phyloP scores from a whole-genome alignment of 306 rosid genomes.

The Castanospermum australe region DNA sequence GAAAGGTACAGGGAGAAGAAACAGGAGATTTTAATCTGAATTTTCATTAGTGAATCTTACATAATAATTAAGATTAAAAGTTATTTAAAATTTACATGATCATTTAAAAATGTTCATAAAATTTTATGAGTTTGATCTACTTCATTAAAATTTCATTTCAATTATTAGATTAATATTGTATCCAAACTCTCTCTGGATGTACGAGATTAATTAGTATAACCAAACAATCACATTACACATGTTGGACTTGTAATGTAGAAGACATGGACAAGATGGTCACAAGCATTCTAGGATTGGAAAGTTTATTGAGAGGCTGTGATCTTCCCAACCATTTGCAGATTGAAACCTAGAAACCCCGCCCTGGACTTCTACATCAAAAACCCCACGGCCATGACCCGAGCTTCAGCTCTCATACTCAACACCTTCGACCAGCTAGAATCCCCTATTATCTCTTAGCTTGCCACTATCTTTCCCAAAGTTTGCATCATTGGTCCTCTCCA shows the following conservation, averaged over 20 bases:
- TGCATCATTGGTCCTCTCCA: constrained; percentile 25
- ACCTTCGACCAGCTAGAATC: constrained; percentile 27
- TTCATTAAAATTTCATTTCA: no score
- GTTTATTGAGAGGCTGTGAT: constrained; percentile 1
- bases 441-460: constrained; percentile 5
- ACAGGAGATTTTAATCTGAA: no score
- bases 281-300: constrained; percentile 20
- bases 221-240: no score
- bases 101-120: no score
- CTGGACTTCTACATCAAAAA: constrained; percentile 14
- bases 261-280: constrained; percentile 5
- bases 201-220: no score
- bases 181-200: no score
- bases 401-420: constrained; percentile 18
- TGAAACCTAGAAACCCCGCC: not conserved
- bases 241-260: not conserved
- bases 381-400: constrained; percentile 5
- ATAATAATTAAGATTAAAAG: no score
- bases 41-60: no score
- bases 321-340: constrained; percentile 4
- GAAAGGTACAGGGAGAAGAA: no score
- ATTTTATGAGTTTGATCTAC: no score
- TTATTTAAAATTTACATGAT: no score
- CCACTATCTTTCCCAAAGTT: constrained; percentile 15
- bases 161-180: no score